Evolutionary conservation across 305 asterid species (phyloP).

Genomic region (Fraxinus paxiana): DNA sequence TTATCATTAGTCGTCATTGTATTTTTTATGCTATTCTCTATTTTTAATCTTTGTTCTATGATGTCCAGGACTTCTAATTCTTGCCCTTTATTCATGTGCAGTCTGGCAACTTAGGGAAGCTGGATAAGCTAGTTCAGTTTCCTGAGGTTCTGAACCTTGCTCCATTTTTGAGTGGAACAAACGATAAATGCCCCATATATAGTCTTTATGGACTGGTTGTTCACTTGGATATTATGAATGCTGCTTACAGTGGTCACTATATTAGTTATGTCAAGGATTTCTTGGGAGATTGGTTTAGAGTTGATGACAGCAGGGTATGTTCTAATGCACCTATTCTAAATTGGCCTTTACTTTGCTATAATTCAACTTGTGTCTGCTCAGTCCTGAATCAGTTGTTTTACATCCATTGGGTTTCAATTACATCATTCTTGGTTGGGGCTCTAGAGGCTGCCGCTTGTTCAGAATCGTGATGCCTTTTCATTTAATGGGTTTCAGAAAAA

Average conservation of each 20-base stretch:
- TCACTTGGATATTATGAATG: constrained; percentile 47
- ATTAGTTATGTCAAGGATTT: constrained; percentile 53
- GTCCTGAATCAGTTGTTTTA: background rate
- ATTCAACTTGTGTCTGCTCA: background rate
- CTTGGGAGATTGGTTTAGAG: constrained; percentile 44
- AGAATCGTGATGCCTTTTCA: background rate
- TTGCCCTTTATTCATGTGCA: constrained; percentile 17
- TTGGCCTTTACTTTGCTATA: background rate
- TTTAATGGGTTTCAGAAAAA: background rate
- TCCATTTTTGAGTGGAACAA: constrained; percentile 48
- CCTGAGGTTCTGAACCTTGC: constrained; percentile 54
- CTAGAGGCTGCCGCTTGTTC: background rate
- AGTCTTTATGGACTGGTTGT: constrained; percentile 59
- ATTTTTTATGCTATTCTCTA: background rate
- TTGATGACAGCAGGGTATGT: constrained; percentile 59
- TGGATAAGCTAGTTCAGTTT: constrained; percentile 45
- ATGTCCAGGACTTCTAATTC: no score
- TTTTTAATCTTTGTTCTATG: no score
- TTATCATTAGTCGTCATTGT: background rate
- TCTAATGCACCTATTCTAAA: background rate
- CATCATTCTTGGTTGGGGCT: background rate
- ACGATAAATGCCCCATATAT: constrained; percentile 42
- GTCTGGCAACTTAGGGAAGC: constrained; percentile 52
- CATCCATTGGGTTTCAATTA: background rate
- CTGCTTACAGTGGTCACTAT: constrained; percentile 55